Evolutionary conservation across 345 rosid species (phyloP).

Genomic region (Laguncularia racemosa): DNA sequence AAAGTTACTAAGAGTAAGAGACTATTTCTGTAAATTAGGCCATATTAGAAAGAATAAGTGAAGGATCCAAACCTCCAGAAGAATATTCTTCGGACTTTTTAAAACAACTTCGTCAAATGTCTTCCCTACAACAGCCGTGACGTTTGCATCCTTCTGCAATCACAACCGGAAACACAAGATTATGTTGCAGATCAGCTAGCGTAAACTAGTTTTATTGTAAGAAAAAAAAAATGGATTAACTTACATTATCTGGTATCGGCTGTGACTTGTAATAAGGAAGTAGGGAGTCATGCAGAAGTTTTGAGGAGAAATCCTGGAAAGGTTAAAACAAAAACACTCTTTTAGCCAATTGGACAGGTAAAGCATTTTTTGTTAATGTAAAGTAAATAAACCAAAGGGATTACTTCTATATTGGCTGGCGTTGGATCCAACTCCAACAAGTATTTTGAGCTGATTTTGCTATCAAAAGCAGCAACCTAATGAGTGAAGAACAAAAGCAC

Average conservation of each 20-base stretch:
- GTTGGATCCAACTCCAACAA: conserved; percentile 60
- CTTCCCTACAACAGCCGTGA: conserved; percentile 68
- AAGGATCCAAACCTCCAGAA: conserved; percentile 62
- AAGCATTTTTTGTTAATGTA: conserved; percentile 1
- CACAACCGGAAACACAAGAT: not conserved
- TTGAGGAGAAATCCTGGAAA: conserved; percentile 57
- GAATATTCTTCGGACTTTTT: conserved; percentile 54
- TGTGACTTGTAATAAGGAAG: conserved; percentile 65
- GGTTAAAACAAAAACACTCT: conserved; percentile 8
- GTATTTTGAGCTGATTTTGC: conserved; percentile 49
- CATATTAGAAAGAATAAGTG: not conserved
- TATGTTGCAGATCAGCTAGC: not conserved
- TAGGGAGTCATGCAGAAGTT: conserved; percentile 46
- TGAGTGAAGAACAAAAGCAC: conserved; percentile 13
- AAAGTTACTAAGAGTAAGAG: not conserved
- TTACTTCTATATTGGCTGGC: conserved; percentile 65
- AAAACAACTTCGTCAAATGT: conserved; percentile 70
- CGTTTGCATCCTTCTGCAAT: conserved; percentile 48
- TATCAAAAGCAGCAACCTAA: conserved; percentile 84
- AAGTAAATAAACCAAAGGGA: conserved; percentile 5
- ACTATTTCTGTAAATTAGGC: not conserved
- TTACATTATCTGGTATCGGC: conserved; percentile 73
- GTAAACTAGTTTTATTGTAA: not conserved
- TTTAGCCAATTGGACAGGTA: conserved; percentile 5
- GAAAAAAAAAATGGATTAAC: conserved; percentile 14